phyloP scores from a whole-genome alignment of 1,139 yeast genomes.

The Zygoascus sp. region DNA sequence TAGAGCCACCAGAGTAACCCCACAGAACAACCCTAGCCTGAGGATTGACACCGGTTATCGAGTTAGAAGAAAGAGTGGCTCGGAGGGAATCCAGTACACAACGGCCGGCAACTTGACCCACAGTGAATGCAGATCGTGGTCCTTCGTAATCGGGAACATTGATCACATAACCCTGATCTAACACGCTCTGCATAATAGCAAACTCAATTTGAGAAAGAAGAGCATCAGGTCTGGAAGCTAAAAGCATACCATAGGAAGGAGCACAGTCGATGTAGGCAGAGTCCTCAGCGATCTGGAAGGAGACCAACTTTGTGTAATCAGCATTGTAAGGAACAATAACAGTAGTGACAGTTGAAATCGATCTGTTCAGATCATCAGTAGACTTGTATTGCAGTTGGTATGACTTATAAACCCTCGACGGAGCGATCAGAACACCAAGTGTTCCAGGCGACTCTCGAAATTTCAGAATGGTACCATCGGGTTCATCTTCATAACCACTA shows the following conservation, averaged over 20 bases:
- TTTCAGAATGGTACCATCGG: conserved; percentile 22
- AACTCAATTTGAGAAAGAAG: conserved; percentile 7
- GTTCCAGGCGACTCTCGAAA: conserved; percentile 19
- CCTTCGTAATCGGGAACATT: conserved; percentile 31
- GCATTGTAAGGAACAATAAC: conserved; percentile 27
- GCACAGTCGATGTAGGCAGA: conserved; percentile 28
- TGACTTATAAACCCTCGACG: conserved; percentile 16
- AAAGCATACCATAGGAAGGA: conserved; percentile 28
- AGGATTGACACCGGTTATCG: conserved; percentile 19
- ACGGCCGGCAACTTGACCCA: conserved; percentile 26
- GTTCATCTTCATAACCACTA: conserved; percentile 12
- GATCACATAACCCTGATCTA: conserved; percentile 20
- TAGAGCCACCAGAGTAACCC: conserved; percentile 33
- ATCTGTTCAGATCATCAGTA: conserved; percentile 21
- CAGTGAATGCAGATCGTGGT: conserved; percentile 25
- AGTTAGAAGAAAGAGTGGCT: conserved; percentile 22
- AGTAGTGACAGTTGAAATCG: conserved; percentile 27
- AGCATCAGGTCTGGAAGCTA: conserved; percentile 5
- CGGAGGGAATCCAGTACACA: conserved; percentile 27
- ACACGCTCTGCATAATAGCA: conserved; percentile 14
- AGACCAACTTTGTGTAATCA: conserved; percentile 22
- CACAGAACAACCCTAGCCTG: conserved; percentile 19
- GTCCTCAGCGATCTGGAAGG: conserved; percentile 32
- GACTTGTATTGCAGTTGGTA: conserved; percentile 26
- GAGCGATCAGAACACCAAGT: conserved; percentile 8